Percentiles rank a stretch among this genome's conserved stretches.
These are phyloP conservation scores for Nothopassalora personata DNA, from an alignment of 2,329 filamentous ascomycete genomes.

Conservation along the genomic window DNA sequence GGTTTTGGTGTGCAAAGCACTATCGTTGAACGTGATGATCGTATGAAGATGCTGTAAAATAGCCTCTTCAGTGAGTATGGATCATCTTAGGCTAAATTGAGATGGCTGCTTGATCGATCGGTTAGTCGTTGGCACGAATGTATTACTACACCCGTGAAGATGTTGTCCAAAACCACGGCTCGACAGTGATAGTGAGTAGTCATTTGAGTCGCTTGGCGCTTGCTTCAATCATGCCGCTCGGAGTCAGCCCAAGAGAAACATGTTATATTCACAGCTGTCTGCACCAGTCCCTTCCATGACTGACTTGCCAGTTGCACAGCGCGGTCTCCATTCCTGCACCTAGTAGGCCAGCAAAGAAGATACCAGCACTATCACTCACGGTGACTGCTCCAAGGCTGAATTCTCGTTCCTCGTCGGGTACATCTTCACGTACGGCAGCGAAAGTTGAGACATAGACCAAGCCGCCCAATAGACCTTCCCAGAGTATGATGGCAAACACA, in stretches of 20 bases:
- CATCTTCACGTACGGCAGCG: conserved; percentile 82
- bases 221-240: not conserved
- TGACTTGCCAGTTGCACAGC: conserved; percentile 79
- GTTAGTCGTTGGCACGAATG: not conserved
- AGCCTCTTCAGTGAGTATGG: not conserved
- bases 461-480: conserved; percentile 88
- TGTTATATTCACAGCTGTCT: conserved; percentile 24
- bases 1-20: not conserved
- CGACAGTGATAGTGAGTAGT: not conserved
- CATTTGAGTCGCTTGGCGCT: not conserved
- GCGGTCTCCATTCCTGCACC: conserved; percentile 76
- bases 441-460: conserved; percentile 95
- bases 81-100: not conserved
- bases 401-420: conserved; percentile 72
- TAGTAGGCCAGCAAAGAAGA: conserved; percentile 79
- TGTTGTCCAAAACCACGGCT: not conserved
- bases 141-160: not conserved
- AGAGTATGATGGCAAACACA: conserved; percentile 81
- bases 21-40: not conserved
- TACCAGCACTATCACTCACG: conserved; percentile 86
- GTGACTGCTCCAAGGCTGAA: conserved; percentile 87
- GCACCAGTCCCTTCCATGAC: conserved; percentile 63
- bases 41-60: not conserved
- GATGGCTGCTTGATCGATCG: not conserved
- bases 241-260: not conserved